phyloP scores from a whole-genome alignment of 2,329 filamentous ascomycete genomes.

The Cladosporium cucumerinum region DNA sequence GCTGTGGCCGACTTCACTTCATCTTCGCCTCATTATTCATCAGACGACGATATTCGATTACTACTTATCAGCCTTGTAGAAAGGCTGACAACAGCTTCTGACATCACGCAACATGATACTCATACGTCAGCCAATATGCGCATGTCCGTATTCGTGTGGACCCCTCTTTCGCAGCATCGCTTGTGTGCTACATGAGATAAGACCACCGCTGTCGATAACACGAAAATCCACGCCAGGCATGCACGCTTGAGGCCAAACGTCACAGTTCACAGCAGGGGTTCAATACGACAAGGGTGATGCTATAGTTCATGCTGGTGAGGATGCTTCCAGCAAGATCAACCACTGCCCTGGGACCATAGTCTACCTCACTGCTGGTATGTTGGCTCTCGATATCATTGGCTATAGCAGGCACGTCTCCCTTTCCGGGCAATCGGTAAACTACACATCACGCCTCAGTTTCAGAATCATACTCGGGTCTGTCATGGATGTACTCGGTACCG shows the following conservation, averaged over 20 bases:
- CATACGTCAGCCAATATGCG: background rate
- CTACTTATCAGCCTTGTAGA: background rate
- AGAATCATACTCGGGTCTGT: background rate
- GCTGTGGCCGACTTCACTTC: slow-evolving; percentile 8
- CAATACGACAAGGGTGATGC: background rate
- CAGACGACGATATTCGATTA: no score
- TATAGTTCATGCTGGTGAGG: slow-evolving; percentile 1
- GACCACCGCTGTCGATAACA: slow-evolving; percentile 4
- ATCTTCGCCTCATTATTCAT: background rate
- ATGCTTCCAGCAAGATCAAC: background rate
- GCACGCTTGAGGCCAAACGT: background rate
- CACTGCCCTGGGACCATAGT: background rate
- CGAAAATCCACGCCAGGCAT: background rate
- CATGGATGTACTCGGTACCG: background rate
- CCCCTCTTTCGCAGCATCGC: background rate
- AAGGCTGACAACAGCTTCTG: background rate
- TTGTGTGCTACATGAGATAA: background rate
- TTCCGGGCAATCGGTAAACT: background rate
- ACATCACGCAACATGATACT: background rate
- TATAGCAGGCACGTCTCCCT: background rate
- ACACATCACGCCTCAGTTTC: background rate
- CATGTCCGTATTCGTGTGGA: background rate
- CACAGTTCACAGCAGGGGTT: background rate
- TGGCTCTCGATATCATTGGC: background rate
- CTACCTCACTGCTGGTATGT: background rate